phyloP scores from a whole-genome alignment of 2,329 filamentous ascomycete species.

The Aspergillus fumigatiaffinis region DNA sequence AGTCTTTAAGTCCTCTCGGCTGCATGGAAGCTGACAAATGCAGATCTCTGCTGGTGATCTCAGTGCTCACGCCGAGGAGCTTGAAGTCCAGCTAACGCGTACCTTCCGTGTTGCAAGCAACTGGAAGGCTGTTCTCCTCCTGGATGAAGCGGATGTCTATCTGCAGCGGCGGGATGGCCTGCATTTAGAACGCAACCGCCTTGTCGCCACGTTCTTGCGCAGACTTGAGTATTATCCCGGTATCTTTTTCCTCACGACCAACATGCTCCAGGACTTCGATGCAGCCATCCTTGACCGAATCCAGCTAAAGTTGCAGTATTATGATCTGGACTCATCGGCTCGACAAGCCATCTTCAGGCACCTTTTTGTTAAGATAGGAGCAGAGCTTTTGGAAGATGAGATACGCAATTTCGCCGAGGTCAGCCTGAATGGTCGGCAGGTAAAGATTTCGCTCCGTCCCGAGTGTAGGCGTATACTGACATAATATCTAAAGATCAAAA shows the following conservation, averaged over 20 bases:
- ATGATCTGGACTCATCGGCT: neutral
- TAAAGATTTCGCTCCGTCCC: neutral
- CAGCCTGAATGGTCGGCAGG: neutral
- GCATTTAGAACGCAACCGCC: neutral
- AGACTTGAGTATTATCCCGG: neutral
- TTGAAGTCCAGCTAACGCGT: slow-evolving; percentile 4
- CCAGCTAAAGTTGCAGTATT: neutral
- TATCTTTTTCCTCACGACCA: neutral
- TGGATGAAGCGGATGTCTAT: slow-evolving; percentile 13
- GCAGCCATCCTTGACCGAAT: neutral
- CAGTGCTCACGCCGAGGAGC: neutral
- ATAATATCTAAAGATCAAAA: neutral
- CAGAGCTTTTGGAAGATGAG: neutral
- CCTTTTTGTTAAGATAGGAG: neutral
- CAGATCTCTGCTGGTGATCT: slow-evolving; percentile 1
- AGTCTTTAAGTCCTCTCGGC: neutral
- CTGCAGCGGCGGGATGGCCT: neutral
- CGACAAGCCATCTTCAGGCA: neutral
- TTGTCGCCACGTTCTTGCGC: neutral
- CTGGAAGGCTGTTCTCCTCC: slow-evolving; percentile 7
- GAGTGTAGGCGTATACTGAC: neutral
- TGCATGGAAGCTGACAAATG: neutral
- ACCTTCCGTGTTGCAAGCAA: slow-evolving; percentile 3
- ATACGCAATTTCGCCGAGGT: neutral
- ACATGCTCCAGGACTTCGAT: neutral